phyloP scores from a whole-genome alignment of 495 filamentous ascomycete species.

The Astrothelium macrocarpum region DNA sequence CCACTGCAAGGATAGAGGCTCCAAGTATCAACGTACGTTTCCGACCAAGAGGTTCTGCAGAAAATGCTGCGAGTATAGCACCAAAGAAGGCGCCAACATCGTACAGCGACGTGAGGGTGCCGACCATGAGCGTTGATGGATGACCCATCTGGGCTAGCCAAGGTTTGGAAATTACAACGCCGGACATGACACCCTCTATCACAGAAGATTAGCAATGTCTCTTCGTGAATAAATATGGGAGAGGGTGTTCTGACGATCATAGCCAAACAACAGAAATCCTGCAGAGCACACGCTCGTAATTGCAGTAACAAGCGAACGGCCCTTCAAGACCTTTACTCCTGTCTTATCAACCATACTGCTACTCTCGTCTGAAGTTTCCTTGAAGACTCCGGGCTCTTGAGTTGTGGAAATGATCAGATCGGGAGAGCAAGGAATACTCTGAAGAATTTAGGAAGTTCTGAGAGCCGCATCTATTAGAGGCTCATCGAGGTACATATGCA shows the following conservation, averaged over 20 bases:
- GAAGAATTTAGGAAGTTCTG: not conserved
- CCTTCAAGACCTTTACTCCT: not conserved
- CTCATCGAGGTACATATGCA: not conserved
- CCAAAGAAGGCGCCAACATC: conserved; percentile 11
- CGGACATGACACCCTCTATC: conserved; percentile 13
- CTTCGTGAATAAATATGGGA: not conserved
- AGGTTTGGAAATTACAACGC: conserved; percentile 8
- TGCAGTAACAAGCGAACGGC: conserved; percentile 1
- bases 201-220: not conserved
- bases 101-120: conserved; percentile 10
- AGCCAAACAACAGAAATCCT: conserved; percentile 12
- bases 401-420: not conserved
- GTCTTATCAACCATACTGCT: conserved; percentile 5
- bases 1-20: conserved; percentile 7
- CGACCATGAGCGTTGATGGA: conserved; percentile 6
- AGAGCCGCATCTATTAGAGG: not conserved
- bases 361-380: not conserved
- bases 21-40: conserved; percentile 12
- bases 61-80: conserved; percentile 7
- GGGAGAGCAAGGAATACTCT: not conserved
- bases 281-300: conserved; percentile 9
- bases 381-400: not conserved
- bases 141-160: conserved; percentile 6
- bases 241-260: conserved; percentile 1
- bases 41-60: conserved; percentile 12